Percentiles rank a stretch among this genome's conserved stretches.
Conservation (phyloP, 352 stramenopile genomes). For the Phytophthora aleatoria region DNA sequence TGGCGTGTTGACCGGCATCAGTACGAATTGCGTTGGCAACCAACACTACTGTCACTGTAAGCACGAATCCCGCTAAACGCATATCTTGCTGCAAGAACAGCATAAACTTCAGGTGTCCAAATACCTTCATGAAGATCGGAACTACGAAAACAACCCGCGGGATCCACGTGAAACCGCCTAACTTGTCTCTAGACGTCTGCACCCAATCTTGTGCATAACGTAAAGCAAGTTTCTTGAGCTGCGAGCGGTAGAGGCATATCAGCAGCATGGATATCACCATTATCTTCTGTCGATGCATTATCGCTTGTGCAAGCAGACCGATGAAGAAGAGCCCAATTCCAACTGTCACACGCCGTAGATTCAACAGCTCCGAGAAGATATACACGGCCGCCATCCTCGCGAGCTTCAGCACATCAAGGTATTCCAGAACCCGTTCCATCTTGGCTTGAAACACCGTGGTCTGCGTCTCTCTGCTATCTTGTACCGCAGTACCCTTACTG, state of each 20-base stretch:
- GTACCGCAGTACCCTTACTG: conserved; percentile 11
- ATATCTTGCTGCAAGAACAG: conserved; percentile 69
- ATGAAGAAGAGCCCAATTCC: conserved; percentile 56
- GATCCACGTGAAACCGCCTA: conserved; percentile 59
- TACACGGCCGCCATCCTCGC: conserved; percentile 54
- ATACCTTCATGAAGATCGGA: conserved; percentile 70
- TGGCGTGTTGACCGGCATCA: conserved; percentile 34
- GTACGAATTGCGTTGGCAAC: conserved; percentile 41
- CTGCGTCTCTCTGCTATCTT: conserved; percentile 7
- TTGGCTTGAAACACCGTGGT: conserved; percentile 61
- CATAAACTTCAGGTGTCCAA: conserved; percentile 78
- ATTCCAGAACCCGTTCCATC: conserved; percentile 53
- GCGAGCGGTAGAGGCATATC: conserved; percentile 65
- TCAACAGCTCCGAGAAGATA: conserved; percentile 58
- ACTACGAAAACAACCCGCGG: conserved; percentile 56
- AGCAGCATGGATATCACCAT: conserved; percentile 76
- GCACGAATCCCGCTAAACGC: conserved; percentile 41
- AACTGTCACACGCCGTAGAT: conserved; percentile 49
- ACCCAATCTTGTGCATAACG: conserved; percentile 51
- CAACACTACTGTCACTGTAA: conserved; percentile 37
- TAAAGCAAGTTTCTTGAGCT: conserved; percentile 47
- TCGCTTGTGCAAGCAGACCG: conserved; percentile 52
- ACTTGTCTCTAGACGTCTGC: conserved; percentile 66
- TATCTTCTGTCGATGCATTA: conserved; percentile 73
- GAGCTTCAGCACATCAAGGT: conserved; percentile 63